Evolutionary conservation across 2,329 filamentous ascomycete species (phyloP), one percentile per base, ranked within the genome.

Genomic region (Corynespora cassiicola): DNA sequence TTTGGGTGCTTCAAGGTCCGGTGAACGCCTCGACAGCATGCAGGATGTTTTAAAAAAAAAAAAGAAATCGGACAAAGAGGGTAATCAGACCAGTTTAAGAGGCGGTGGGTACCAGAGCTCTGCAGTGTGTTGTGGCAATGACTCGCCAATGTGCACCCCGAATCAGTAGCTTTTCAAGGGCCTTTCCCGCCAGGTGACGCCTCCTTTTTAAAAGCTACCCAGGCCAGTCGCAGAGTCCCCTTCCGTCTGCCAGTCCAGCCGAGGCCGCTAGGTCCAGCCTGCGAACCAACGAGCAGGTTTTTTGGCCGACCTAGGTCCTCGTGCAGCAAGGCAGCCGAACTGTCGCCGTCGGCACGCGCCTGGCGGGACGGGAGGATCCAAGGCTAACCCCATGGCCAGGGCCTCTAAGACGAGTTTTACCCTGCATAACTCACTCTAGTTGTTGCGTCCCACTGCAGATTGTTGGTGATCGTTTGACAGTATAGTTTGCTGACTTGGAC

Each of bases 291-390:
- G n/a, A n/a, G n/a, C n/a, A n/a, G n/a, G n/a, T n/a, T n/a, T n/a
- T n/a, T n/a, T n/a, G n/a, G 7, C 34, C 16, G 20, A 17, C 14
- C 15, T 30, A 4, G 4, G 12, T 31, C 31, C 28, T 45, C 19
- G 41, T 21, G 31, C 36, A 36, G 26, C 16, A 36, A 14, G 4
- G 18, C 15, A 33, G 19, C 41, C 41, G 26, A 45, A 36, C 36
- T 39, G 31, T 18, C 9, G 24, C 14, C 33, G 27, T n/a, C n/a
- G n/a, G 12, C 17, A 31, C 11, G 27, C 23, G 32, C 16, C 10
- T 11, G 27, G 19, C 37, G 36, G 42, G 32, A 41, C 37, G 42
- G 42, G 42, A 45, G 29, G 42, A 45, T 45, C 37, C 29, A 21
- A 20, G 12, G 29, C 35, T 38, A 39, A 22, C 27, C 11, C 29